Evolutionary conservation across 148 eudicot species (phyloP).

Genomic region (Talinum fruticosum): DNA sequence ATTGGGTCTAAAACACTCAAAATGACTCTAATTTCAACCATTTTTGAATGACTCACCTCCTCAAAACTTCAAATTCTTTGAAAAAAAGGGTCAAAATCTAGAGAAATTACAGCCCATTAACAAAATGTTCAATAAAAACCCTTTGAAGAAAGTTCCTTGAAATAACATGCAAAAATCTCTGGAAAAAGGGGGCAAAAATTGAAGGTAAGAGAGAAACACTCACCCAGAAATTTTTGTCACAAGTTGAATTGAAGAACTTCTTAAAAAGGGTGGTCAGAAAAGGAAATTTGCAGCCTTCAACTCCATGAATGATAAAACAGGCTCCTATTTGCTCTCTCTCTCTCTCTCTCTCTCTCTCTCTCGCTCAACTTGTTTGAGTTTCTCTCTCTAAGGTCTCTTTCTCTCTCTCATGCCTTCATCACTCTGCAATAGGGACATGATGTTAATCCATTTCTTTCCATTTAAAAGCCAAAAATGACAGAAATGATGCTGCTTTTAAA

Average conservation of each 20-base stretch:
- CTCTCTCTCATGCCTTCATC: conserved; percentile 26
- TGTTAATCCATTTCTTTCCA: conserved; percentile 21
- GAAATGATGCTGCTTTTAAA: conserved; percentile 18
- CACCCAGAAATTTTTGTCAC: conserved; percentile 10
- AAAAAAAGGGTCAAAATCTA: not conserved
- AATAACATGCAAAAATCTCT: not conserved
- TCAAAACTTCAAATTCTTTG: not conserved
- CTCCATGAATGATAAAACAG: conserved; percentile 21
- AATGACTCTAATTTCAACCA: conserved; percentile 3
- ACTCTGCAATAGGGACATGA: conserved; percentile 22
- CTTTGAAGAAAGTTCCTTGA: not conserved
- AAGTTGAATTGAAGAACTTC: conserved; percentile 13
- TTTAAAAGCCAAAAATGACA: conserved; percentile 21
- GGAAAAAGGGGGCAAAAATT: not conserved
- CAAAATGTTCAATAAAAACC: not conserved
- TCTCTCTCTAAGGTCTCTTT: conserved; percentile 5
- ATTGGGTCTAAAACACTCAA: not conserved
- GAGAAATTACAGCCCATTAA: not conserved
- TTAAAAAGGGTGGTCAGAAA: conserved; percentile 23
- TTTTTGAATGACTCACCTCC: conserved; percentile 11
- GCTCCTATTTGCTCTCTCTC: not conserved
- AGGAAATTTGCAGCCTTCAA: conserved; percentile 17
- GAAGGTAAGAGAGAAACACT: not conserved
- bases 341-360: not conserved
- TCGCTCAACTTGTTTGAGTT: not conserved